Evolutionary conservation across 176 grass and related monocot genomes (phyloP).

Genomic region (Avena insularis): DNA sequence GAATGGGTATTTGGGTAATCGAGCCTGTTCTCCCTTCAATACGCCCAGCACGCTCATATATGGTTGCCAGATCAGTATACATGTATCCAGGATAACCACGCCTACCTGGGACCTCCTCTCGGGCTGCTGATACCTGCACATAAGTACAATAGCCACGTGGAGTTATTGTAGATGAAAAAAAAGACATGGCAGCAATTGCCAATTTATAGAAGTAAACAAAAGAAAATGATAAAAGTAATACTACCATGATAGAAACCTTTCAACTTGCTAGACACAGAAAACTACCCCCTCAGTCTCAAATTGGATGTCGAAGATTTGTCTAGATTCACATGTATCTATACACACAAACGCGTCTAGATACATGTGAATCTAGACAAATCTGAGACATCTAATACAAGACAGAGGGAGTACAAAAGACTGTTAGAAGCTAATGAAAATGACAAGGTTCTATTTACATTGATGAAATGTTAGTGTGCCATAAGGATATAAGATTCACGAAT

Average conservation of each 20-base stretch:
- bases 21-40: constrained; percentile 98
- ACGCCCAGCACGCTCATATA: constrained; percentile 99
- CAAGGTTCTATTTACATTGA: neutral
- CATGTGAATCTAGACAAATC: too few species aligned
- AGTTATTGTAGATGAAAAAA: neutral
- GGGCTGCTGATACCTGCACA: constrained; percentile 88
- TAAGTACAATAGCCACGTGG: constrained; percentile 4
- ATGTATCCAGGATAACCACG: constrained; percentile 99
- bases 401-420: neutral
- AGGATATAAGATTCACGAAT: neutral
- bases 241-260: neutral
- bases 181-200: neutral
- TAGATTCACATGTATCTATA: too few species aligned
- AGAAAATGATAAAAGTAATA: constrained; percentile 2
- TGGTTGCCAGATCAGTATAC: constrained; percentile 99
- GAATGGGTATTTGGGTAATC: constrained; percentile 99
- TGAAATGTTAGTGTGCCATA: neutral
- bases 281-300: neutral
- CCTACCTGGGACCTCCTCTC: constrained; percentile 98
- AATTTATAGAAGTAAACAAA: neutral
- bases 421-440: constrained; percentile 1
- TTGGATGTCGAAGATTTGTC: too few species aligned
- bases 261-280: constrained; percentile 18
- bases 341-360: too few species aligned
- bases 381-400: too few species aligned